Evolutionary conservation across 257 asterid genomes (phyloP), one percentile per base, ranked within the genome.

Genomic region (Rubia yunnanensis): DNA sequence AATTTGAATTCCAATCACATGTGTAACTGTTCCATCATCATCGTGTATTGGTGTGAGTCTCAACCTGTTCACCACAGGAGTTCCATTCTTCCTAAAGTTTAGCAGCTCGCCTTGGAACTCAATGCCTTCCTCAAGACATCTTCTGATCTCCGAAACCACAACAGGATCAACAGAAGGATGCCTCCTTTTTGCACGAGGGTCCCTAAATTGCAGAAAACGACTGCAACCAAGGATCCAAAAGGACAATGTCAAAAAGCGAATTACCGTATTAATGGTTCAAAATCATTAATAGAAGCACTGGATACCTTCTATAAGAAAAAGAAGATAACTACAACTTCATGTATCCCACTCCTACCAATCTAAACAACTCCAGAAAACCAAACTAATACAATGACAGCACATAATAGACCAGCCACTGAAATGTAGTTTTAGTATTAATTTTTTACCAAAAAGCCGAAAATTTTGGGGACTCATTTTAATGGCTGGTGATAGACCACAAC

Each of bases 81-180:
- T 88, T 9, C 98, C 98, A 63, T 91, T 96, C 77, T 91, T 91
- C 74, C 86, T 81, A 83, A 91, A 91, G 83, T 91, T 91, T 54
- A 91, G 92, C 66, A 91, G 87, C 85, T 91, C 95, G 24, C 98
- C 98, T 75, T 85, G 92, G 80, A 91, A 91, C 68, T 84, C 96
- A 58, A 81, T 74, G 48, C 98, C 98, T 74, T 88, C 84, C 68
- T 83, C 80, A 11, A 91, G 88, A 70, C 98, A 88, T 76, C 95
- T 85, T 79, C 88, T 76, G 32, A 91, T 91, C 87, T 88, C 98
- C 38, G 95, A 81, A 67, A 91, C 98, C 38, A 85, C 84, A 56
- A 85, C 96, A 28, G 98, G 96, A 74, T 91, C 96, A 68, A 91
- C 98, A 80, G 87, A 74, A 31, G 98, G 96, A 75, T 91, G 98